Base-by-base conservation (phyloP, 1,284 basidiomycete genomes). In the Apiotrichum sp. region DNA sequence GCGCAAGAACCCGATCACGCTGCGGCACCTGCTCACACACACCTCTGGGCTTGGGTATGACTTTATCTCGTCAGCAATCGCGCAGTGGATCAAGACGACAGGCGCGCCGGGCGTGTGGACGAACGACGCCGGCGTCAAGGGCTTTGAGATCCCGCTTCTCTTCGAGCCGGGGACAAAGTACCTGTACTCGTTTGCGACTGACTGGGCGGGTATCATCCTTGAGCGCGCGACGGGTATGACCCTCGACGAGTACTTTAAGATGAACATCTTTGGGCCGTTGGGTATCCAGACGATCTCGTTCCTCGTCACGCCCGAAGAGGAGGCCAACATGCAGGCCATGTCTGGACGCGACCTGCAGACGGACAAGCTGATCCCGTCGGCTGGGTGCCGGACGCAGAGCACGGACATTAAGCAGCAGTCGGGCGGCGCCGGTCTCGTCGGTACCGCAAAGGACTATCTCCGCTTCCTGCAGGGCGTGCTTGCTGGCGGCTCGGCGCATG, bases 341-440 rank as follows among this genome's bases (percentile, higher is more conserved):
- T 52, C 41, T 35, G 50, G 40, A 11, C 52, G 55, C 31, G 22
- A 50, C 10, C 56, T 45, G 48, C 33, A 47, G 38, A 39, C 55
- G 38, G 31, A 58, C 51, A 22, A 16, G 22, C 22, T 48, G 31
- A 38, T 52, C 6, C 48, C 38, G 8, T 46, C 32, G 3, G 22
- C 47, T 6, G 34, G 45, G n/a, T 29, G 46, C 40, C 47, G 52
- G n/a, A 32, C 51, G 31, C 32, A 10, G 39, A 34, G n/a, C 4
- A 22, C 40, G 16, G 22, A 57, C 16, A 31, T 38, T 9, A 16
- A 34, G 13, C 47, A 49, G 45, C 56, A 43, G 1, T 60, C 62
- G 2, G 72, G 72, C n/a, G 72, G 71, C 13, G 72, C 56, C 4
- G 72, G 72, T 3, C 53, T 74, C 29, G 69, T 62, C 50, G 71